Base-by-base conservation (phyloP, 345 rosid species). In the Excoecaria cochinchinensis region DNA sequence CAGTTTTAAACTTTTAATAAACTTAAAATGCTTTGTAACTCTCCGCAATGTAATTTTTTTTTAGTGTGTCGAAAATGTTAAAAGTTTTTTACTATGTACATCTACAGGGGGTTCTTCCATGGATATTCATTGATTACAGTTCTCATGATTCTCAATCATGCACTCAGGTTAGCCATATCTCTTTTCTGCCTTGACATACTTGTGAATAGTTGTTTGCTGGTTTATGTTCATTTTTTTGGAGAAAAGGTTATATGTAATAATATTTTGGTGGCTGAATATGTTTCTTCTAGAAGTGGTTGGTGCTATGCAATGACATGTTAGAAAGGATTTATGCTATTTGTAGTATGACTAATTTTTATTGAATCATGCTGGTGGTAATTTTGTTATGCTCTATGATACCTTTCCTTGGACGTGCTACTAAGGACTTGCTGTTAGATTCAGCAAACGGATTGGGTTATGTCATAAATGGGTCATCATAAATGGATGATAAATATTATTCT, bases 131-230 rank as follows among this genome's bases (percentile, higher is more conserved):
- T 87, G 21, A 86, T 91, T 69, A 93, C 97, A 15, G 79, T 79
- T 76, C 88, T 95, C 82, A 95, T 95, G 98, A 93, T 95, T 85
- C 86, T 95, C 78, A 93, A 95, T 78, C 99, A 95, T 78, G 98
- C 98, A 53, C 90, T 95, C 77, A 95, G 98, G 99, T 93, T 82
- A 62, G 74, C 76, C 57, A n/a, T 19, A 15, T 76, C 61, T 84
- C 53, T 52, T 48, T 76, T 66, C 51, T 60, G 59, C 50, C 63
- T 64, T 77, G 36, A 72, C 61, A 53, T 40, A 69, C 63, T 78
- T 50, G 13, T 24, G 38, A 36, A 63, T 57, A 53, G 68, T 67
- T 55, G n/a, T 57, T 74, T 80, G 74, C 77, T 62, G 53, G n/a
- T 73, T 70, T 61, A 51, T n/a, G 50, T 66, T 70, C 44, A 67